Evolutionary conservation across 345 rosid species (phyloP), one percentile per base, ranked within the genome.

Genomic region (Diplotaxis tenuifolia): DNA sequence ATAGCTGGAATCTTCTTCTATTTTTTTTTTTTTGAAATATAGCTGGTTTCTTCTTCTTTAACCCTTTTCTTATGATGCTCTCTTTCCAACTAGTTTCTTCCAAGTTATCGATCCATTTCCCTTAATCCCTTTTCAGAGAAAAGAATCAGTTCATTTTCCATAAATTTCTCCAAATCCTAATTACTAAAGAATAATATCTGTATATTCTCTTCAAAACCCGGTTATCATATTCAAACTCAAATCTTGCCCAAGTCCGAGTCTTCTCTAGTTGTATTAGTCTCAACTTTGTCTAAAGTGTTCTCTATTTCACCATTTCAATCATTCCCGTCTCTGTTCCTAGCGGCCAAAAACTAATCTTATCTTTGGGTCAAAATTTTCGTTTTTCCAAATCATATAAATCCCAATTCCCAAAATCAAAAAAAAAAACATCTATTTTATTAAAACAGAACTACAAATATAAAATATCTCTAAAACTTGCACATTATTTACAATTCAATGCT

Each of bases 1-100:
- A 65, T 65, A 55, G 77, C 71, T 73, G 77, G 58, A 21, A n/a
- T 42, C 77, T 65, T 73, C 61, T 40, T 40, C 62, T 54, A 60
- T 18, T 50, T 18, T 19, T 31, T 29, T 47, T 15, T 9, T 14
- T 29, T 58, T 67, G 47, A 42, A 42, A 42, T 42, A 42, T 65
- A 55, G 71, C 71, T 73, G 77, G 58, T 29, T 21, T 42, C 76
- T 64, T 72, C 59, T 53, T 62, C 75, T 52, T 70, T 10, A 36
- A 36, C 42, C 42, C 14, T 59, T 8, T n/a, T 16, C 23, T 19
- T 3, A 14, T 36, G 15, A 52, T 52, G 28, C 40, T 23, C 25
- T 25, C 57, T 65, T 57, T 9, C 47, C 54, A 7, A 7, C 29
- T 15, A 34, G 12, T 20, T 53, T 53, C 28, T 53, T 53, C 57